Conservation (phyloP, 2,329 filamentous ascomycete species). For the Microthyrium microscopicum region DNA sequence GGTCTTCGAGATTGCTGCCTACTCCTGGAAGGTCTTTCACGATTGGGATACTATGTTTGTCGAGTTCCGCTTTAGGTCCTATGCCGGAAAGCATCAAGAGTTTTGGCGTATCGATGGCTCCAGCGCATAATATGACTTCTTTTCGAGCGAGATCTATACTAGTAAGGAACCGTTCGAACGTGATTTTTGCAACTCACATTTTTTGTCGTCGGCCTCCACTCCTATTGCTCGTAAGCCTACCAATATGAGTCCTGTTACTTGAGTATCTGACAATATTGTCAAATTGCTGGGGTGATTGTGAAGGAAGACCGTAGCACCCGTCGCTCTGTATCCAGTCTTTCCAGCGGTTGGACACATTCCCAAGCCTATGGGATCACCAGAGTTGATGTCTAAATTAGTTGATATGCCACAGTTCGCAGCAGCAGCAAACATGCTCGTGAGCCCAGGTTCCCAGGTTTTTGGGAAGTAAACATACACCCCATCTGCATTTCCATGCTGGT, state of each 20-base stretch:
- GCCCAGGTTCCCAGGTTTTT: conserved; percentile 31
- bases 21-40: conserved; percentile 24
- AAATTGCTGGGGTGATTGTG: conserved; percentile 31
- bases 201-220: conserved; percentile 25
- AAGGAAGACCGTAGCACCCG: conserved; percentile 34
- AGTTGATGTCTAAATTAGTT: conserved; percentile 39
- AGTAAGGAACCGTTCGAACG: not conserved
- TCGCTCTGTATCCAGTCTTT: conserved; percentile 31
- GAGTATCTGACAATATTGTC: conserved; percentile 31
- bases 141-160: conserved; percentile 12
- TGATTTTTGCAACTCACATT: conserved; percentile 18
- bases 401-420: conserved; percentile 29
- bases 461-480: conserved; percentile 33
- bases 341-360: conserved; percentile 33
- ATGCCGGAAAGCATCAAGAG: conserved; percentile 42
- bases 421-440: conserved; percentile 29
- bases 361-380: conserved; percentile 41
- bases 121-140: conserved; percentile 25
- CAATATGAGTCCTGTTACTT: conserved; percentile 32
- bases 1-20: conserved; percentile 30
- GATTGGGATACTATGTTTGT: conserved; percentile 24
- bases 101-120: conserved; percentile 23
- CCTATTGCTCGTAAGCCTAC: conserved; percentile 29
- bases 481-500: conserved; percentile 34
- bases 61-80: conserved; percentile 32